Conservation (phyloP, 306 rosid species). For the Vigna reflexopilosa region DNA sequence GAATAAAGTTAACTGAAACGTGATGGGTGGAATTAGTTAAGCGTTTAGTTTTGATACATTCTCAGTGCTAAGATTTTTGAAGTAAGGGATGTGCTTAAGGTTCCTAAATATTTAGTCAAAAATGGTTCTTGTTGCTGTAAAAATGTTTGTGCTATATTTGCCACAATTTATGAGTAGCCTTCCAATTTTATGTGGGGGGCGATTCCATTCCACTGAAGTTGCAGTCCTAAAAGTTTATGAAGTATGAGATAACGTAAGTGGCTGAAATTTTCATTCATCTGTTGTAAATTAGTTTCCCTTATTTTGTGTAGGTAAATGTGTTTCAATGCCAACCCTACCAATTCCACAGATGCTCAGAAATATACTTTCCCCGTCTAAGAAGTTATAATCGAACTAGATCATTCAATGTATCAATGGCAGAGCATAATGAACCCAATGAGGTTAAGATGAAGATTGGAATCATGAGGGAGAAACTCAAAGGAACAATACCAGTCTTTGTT, state of each 20-base stretch:
- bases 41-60: not conserved
- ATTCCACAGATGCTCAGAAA: constrained; percentile 38
- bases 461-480: constrained; percentile 46
- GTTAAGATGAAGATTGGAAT: constrained; percentile 45
- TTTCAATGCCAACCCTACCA: constrained; percentile 45
- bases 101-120: not conserved
- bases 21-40: not conserved
- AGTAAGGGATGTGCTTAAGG: not conserved
- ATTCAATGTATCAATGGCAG: constrained; percentile 48
- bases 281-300: not conserved
- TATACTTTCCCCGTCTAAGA: constrained; percentile 33
- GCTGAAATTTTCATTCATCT: constrained; percentile 20
- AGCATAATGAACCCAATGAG: constrained; percentile 46
- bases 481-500: constrained; percentile 46
- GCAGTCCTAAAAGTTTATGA: constrained; percentile 14
- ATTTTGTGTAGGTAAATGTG: constrained; percentile 43
- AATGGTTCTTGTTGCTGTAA: not conserved
- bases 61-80: not conserved
- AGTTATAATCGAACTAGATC: constrained; percentile 24
- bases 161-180: not conserved
- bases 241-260: not conserved
- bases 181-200: constrained; percentile 5
- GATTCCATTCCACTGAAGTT: constrained; percentile 11
- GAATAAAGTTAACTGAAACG: not conserved
- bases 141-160: not conserved